phyloP scores from a whole-genome alignment of 805 yeast genomes.

The Candida suzukii region DNA sequence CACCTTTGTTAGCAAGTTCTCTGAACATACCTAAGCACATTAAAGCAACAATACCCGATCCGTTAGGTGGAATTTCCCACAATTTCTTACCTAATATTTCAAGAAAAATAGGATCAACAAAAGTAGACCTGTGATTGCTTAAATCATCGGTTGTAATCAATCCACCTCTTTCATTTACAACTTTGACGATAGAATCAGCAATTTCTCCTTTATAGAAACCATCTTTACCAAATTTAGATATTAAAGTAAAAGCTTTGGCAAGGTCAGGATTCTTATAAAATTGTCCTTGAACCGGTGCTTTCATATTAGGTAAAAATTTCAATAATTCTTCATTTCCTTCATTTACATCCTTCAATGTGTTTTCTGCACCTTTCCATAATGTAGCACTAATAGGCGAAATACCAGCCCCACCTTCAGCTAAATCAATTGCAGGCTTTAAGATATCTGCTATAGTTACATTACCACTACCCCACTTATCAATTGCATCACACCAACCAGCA shows the following conservation, averaged over 20 bases:
- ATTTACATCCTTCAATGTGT: slow-evolving; percentile 29
- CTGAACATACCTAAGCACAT: slow-evolving; percentile 61
- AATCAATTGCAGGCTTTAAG: slow-evolving; percentile 56
- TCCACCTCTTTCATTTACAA: slow-evolving; percentile 47
- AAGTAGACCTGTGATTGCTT: slow-evolving; percentile 46
- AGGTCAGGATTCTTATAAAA: slow-evolving; percentile 42
- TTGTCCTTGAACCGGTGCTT: slow-evolving; percentile 55
- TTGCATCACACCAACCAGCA: slow-evolving; percentile 73
- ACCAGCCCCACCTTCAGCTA: slow-evolving; percentile 64
- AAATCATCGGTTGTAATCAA: slow-evolving; percentile 51
- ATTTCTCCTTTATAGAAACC: slow-evolving; percentile 69
- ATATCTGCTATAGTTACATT: slow-evolving; percentile 52
- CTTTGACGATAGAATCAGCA: slow-evolving; percentile 57
- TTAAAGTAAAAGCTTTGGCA: slow-evolving; percentile 43
- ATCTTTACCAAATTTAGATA: slow-evolving; percentile 51
- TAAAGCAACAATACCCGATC: slow-evolving; percentile 74
- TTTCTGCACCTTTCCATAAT: slow-evolving; percentile 38
- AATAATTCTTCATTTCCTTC: slow-evolving; percentile 11
- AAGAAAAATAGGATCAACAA: slow-evolving; percentile 57
- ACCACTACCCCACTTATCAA: slow-evolving; percentile 67
- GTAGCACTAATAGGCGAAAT: slow-evolving; percentile 52
- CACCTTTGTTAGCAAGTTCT: slow-evolving; percentile 40
- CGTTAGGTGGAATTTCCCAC: slow-evolving; percentile 84
- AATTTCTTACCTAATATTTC: slow-evolving; percentile 47
- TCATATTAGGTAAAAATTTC: slow-evolving; percentile 30